Conservation (phyloP, 192 early-diverging fungal genomes). For the Endogone sp. region DNA sequence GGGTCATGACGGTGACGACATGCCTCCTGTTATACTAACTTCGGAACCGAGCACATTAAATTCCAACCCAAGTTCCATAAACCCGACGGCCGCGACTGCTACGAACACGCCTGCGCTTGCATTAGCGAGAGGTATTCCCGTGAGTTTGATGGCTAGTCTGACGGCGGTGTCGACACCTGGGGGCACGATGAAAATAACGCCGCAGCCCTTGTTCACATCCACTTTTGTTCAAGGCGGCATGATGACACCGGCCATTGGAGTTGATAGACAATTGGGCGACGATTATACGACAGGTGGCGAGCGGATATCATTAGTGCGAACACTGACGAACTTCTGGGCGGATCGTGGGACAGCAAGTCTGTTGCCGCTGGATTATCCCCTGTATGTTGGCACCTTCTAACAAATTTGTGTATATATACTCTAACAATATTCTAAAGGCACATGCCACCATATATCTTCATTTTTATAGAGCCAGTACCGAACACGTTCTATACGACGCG, state of each 20-base stretch:
- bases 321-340: slow-evolving; percentile 68
- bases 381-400: slow-evolving; percentile 57
- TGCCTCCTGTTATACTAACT: neutral
- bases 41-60: too few relatives aligned
- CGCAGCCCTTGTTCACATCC: slow-evolving; percentile 2
- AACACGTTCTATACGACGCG: slow-evolving; percentile 87
- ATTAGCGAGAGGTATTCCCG: slow-evolving; percentile 26
- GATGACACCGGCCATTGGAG: slow-evolving; percentile 4
- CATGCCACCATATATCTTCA: slow-evolving; percentile 1
- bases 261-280: slow-evolving; percentile 1
- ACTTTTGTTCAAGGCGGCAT: neutral
- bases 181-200: slow-evolving; percentile 22
- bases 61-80: too few relatives aligned
- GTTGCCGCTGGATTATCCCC: slow-evolving; percentile 67
- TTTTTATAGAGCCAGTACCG: slow-evolving; percentile 53
- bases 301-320: slow-evolving; percentile 69
- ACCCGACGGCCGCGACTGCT: neutral
- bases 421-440: neutral
- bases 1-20: slow-evolving; percentile 25
- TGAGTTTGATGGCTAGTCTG: slow-evolving; percentile 32
- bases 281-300: slow-evolving; percentile 20
- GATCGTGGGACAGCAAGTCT: slow-evolving; percentile 63
- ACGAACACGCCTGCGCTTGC: slow-evolving; percentile 3
- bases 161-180: slow-evolving; percentile 25
- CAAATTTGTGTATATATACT: too few relatives aligned